These are phyloP conservation scores for Dactylis glomerata DNA, from an alignment of 176 grass and related monocot genomes.

Conservation along the genomic window DNA sequence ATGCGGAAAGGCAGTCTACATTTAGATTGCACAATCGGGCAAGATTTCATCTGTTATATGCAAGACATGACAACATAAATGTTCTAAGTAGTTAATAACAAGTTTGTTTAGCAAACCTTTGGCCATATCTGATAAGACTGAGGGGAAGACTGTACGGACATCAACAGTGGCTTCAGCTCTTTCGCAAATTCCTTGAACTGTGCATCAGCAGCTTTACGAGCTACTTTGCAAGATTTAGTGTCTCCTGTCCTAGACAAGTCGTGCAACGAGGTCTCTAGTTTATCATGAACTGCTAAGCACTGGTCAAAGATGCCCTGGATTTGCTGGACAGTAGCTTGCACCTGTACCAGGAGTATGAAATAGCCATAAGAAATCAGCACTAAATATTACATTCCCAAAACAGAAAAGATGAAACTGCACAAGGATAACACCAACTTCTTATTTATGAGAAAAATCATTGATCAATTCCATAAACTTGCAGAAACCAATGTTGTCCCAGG, in stretches of 20 bases:
- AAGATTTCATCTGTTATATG: not conserved
- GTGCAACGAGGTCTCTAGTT: constrained; percentile 70
- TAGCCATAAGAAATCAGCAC: not conserved
- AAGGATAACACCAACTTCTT: not conserved
- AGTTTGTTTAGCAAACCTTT: constrained; percentile 54
- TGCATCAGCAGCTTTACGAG: constrained; percentile 80
- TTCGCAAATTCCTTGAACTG: constrained; percentile 90
- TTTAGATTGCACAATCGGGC: not conserved
- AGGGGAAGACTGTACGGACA: constrained; percentile 67
- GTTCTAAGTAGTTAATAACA: not conserved
- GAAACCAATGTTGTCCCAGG: not conserved
- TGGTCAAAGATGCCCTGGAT: constrained; percentile 70
- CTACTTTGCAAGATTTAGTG: constrained; percentile 71
- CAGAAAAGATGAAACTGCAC: not conserved
- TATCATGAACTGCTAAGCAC: constrained; percentile 74
- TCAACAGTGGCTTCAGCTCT: constrained; percentile 72
- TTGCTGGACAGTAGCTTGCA: constrained; percentile 71
- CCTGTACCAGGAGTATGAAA: constrained; percentile 37
- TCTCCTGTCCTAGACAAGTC: constrained; percentile 89
- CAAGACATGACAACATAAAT: not conserved
- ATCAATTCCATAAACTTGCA: not conserved
- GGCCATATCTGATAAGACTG: constrained; percentile 85
- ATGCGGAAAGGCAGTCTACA: not conserved
- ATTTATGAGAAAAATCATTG: not conserved
- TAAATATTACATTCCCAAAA: not conserved